These are phyloP conservation scores for Epichloe festucae DNA, from an alignment of 2,329 filamentous ascomycete species.

Conservation along the genomic window DNA sequence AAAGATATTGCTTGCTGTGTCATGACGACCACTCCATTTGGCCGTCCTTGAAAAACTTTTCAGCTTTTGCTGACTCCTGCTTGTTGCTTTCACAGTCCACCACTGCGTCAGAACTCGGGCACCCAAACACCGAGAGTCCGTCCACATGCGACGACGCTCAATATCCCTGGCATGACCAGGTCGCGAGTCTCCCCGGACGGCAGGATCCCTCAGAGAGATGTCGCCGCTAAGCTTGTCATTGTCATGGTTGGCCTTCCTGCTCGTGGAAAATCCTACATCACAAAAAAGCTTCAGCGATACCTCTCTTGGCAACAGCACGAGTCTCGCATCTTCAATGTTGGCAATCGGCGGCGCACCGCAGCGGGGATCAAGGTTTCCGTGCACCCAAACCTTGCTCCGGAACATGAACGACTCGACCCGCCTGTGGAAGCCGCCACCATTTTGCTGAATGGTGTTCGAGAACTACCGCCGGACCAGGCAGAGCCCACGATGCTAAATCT, in stretches of 20 bases:
- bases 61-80: background rate
- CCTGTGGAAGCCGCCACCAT: constrained; percentile 43
- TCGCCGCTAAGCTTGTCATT: constrained; percentile 92
- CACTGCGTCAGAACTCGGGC: constrained; percentile 61
- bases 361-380: constrained; percentile 41
- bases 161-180: constrained; percentile 91
- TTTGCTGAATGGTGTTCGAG: constrained; percentile 38
- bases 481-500: constrained; percentile 28
- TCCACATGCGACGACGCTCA: constrained; percentile 82
- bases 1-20: background rate
- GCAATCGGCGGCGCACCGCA: constrained; percentile 73
- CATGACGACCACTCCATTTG: background rate
- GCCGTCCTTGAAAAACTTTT: background rate
- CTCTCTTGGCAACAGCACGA: constrained; percentile 96
- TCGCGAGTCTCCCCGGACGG: constrained; percentile 97
- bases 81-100: constrained; percentile 35
- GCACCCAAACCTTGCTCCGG: constrained; percentile 19
- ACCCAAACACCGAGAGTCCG: constrained; percentile 64
- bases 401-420: constrained; percentile 27
- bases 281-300: constrained; percentile 97
- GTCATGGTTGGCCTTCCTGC: constrained; percentile 97
- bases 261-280: constrained; percentile 95
- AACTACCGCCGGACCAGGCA: constrained; percentile 16
- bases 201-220: constrained; percentile 82
- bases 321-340: constrained; percentile 93